These are phyloP conservation scores for Pyrenophora seminiperda DNA, from an alignment of 2,329 filamentous ascomycete species.

Conservation along the genomic window DNA sequence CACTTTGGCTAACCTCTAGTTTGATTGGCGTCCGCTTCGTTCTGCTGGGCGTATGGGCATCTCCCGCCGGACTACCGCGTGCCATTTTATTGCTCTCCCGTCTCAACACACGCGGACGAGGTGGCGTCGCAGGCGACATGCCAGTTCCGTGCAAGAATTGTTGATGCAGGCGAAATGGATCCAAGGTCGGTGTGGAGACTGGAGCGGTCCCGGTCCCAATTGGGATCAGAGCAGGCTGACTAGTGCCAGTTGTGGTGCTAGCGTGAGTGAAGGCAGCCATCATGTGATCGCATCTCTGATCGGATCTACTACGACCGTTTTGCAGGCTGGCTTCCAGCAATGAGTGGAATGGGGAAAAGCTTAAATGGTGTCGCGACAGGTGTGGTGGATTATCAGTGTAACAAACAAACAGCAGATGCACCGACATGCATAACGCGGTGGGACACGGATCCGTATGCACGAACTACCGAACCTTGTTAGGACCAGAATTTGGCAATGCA, in stretches of 20 bases:
- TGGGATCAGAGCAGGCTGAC: conserved; percentile 8
- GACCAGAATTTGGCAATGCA: neutral
- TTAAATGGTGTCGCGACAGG: conserved; percentile 6
- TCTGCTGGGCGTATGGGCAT: neutral
- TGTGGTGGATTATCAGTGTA: conserved; percentile 30
- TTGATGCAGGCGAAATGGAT: conserved; percentile 17
- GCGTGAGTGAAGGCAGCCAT: conserved; percentile 14
- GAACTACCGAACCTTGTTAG: neutral
- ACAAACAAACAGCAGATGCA: conserved; percentile 30
- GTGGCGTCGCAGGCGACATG: conserved; percentile 25
- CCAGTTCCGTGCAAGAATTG: conserved; percentile 23
- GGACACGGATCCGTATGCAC: conserved; percentile 28
- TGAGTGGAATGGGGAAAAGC: neutral
- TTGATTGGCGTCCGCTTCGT: conserved; percentile 1
- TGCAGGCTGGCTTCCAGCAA: neutral
- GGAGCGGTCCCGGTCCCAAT: conserved; percentile 4
- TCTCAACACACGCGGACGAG: conserved; percentile 17
- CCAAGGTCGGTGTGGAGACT: neutral
- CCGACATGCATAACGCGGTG: conserved; percentile 26
- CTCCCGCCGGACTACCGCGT: conserved; percentile 8
- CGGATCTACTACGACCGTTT: neutral
- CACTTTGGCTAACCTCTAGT: conserved; percentile 26
- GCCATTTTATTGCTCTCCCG: conserved; percentile 2
- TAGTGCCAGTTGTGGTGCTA: neutral
- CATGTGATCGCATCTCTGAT: conserved; percentile 12